A percentile compares a stretch with the other conserved stretches of the same genome.
Conservation (phyloP, 106 monocot genomes). For the Dioscorea dumetorum region DNA sequence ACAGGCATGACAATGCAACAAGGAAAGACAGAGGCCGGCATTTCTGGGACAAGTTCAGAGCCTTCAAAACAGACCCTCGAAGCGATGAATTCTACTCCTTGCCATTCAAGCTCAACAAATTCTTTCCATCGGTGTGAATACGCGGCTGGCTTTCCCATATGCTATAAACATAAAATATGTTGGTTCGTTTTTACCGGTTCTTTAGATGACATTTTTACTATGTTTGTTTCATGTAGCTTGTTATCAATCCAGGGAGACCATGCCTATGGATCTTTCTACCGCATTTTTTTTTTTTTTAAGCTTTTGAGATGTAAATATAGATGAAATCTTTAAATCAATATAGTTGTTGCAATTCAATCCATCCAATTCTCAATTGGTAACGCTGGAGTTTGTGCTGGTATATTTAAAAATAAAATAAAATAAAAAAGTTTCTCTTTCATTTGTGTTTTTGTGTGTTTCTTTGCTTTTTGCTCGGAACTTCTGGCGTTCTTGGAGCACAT, state of each 20-base stretch:
- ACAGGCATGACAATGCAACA: conserved; percentile 23
- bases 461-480: no score
- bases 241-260: background rate
- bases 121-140: conserved; percentile 53
- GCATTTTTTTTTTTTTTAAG: background rate
- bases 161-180: background rate
- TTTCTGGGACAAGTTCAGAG: conserved; percentile 74
- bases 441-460: no score
- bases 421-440: no score
- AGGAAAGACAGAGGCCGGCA: conserved; percentile 59
- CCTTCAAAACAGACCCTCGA: conserved; percentile 52
- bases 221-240: background rate
- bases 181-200: background rate
- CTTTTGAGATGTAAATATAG: background rate
- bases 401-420: no score
- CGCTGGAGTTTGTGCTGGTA: no score
- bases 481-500: no score
- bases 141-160: background rate
- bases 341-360: no score
- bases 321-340: background rate
- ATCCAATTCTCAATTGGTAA: no score
- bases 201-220: background rate
- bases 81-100: conserved; percentile 75
- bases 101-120: conserved; percentile 65
- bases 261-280: background rate